Conservation (phyloP, 345 rosid genomes). For the Salix dunnii region DNA sequence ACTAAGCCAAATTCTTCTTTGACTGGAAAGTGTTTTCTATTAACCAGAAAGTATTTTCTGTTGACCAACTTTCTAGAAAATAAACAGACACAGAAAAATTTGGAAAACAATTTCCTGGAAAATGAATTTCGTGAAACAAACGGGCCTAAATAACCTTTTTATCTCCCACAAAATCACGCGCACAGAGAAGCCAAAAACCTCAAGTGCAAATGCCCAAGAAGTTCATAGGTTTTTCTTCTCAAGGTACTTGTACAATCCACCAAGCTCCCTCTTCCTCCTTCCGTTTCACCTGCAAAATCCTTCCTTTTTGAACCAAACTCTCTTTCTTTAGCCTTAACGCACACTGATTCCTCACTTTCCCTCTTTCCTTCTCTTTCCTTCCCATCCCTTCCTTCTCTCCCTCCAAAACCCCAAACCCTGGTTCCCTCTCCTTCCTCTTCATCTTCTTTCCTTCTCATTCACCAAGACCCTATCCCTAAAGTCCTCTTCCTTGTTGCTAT, state of each 20-base stretch:
- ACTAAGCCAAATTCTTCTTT: no score
- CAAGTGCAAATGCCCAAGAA: conserved; percentile 6
- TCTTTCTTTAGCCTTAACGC: conserved; percentile 59
- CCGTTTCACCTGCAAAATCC: conserved; percentile 39
- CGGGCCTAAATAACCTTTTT: neutral
- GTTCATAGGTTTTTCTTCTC: conserved; percentile 5
- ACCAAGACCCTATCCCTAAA: conserved; percentile 17
- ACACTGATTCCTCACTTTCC: conserved; percentile 60
- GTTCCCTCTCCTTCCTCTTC: conserved; percentile 33
- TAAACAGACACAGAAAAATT: no score
- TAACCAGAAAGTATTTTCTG: no score
- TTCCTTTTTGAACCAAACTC: conserved; percentile 62
- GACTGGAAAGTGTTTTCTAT: no score
- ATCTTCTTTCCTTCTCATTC: conserved; percentile 22
- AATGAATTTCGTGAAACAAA: no score
- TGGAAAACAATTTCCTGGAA: no score
- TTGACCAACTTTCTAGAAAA: no score
- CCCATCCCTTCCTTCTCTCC: conserved; percentile 47
- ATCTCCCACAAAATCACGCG: neutral
- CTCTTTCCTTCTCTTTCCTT: conserved; percentile 46
- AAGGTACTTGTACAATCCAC: conserved; percentile 52
- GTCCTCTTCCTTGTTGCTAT: conserved; percentile 52
- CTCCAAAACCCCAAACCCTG: conserved; percentile 28
- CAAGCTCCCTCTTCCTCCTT: conserved; percentile 40
- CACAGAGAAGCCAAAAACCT: neutral